A percentile compares a stretch with the other conserved stretches of the same genome.
Evolutionary conservation across 345 rosid genomes (phyloP).

Genomic region (Salix arbutifolia): DNA sequence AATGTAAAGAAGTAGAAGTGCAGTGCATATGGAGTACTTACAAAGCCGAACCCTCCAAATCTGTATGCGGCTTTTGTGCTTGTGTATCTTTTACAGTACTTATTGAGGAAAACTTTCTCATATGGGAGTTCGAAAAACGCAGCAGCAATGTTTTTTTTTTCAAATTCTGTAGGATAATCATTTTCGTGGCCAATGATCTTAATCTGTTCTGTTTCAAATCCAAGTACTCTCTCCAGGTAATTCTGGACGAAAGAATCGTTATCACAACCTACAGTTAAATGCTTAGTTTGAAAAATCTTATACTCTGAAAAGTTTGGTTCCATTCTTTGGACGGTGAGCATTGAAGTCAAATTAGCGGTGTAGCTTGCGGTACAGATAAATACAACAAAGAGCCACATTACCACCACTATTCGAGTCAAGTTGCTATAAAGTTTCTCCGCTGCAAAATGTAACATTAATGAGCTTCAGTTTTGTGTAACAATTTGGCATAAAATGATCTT

Average conservation of each 20-base stretch:
- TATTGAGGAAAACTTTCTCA: constrained; percentile 34
- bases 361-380: constrained; percentile 53
- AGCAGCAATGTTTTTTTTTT: constrained; percentile 29
- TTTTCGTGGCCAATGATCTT: constrained; percentile 17
- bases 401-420: constrained; percentile 44
- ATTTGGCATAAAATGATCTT: not conserved
- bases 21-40: constrained; percentile 22
- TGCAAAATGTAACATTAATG: constrained; percentile 11
- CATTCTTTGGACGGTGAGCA: constrained; percentile 47
- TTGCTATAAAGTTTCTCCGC: constrained; percentile 41
- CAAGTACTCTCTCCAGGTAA: constrained; percentile 32
- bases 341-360: constrained; percentile 52
- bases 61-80: constrained; percentile 23
- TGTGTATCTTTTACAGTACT: constrained; percentile 36
- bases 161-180: constrained; percentile 22
- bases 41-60: constrained; percentile 62
- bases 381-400: constrained; percentile 59
- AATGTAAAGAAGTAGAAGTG: not conserved
- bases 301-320: constrained; percentile 35
- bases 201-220: constrained; percentile 22
- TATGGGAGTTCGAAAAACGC: constrained; percentile 56
- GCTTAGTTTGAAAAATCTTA: constrained; percentile 13
- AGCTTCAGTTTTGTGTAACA: not conserved
- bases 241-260: constrained; percentile 40
- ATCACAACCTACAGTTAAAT: constrained; percentile 46